phyloP scores from a whole-genome alignment of 2,329 filamentous ascomycete species.

The Aaosphaeria arxii region DNA sequence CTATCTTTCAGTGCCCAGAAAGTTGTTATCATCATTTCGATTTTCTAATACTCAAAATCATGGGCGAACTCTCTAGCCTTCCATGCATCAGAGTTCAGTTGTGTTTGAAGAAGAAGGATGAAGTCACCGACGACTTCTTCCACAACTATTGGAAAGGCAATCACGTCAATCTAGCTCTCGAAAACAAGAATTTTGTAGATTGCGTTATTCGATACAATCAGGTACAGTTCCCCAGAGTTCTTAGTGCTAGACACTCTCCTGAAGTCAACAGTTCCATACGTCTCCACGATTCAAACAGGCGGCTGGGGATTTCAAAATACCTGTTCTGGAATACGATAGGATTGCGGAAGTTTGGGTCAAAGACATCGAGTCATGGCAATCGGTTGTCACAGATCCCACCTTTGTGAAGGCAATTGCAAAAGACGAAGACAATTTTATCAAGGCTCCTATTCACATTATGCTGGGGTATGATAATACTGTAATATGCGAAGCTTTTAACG shows the following conservation, averaged over 20 bases:
- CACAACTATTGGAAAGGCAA: conserved; percentile 26
- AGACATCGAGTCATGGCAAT: conserved; percentile 13
- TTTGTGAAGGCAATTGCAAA: conserved; percentile 11
- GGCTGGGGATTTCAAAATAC: conserved; percentile 11
- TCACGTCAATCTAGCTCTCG: conserved; percentile 18
- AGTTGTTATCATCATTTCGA: neutral
- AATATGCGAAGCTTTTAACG: conserved; percentile 6
- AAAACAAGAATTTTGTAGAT: conserved; percentile 17
- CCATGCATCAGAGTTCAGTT: conserved; percentile 18
- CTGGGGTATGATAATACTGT: conserved; percentile 13
- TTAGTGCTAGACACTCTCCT: conserved; percentile 2
- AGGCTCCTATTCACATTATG: conserved; percentile 13
- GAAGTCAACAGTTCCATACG: conserved; percentile 10
- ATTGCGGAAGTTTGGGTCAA: conserved; percentile 20
- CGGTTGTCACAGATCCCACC: conserved; percentile 11
- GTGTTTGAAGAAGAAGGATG: conserved; percentile 23
- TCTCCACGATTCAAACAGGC: conserved; percentile 8
- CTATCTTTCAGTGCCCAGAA: no score
- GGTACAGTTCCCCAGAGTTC: conserved; percentile 8
- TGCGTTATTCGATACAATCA: conserved; percentile 16
- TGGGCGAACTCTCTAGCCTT: conserved; percentile 9
- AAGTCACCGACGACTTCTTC: conserved; percentile 27
- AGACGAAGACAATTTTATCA: conserved; percentile 14
- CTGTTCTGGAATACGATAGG: conserved; percentile 15
- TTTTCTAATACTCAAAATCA: neutral